Conservation (phyloP, 331 rosid genomes). For the Cucumis variabilis region DNA sequence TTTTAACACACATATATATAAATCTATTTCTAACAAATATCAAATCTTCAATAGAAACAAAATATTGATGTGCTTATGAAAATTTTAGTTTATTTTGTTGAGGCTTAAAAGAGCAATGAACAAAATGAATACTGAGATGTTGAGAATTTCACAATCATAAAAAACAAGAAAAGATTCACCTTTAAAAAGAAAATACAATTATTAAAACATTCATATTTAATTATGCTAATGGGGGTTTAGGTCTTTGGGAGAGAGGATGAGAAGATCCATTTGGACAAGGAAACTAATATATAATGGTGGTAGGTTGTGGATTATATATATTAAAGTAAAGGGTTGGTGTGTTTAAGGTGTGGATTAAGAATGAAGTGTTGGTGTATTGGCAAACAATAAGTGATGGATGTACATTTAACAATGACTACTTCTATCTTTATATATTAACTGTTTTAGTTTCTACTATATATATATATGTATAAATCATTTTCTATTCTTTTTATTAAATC, state of each 20-base stretch:
- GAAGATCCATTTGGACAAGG: not conserved
- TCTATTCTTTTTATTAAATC: too few species aligned
- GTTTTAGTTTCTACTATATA: not conserved
- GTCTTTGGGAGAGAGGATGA: not conserved
- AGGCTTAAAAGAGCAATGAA: too few species aligned
- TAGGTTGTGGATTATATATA: not conserved
- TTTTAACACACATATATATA: too few species aligned
- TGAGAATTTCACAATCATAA: too few species aligned
- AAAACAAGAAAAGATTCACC: too few species aligned
- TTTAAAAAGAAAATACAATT: too few species aligned
- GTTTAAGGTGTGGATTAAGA: not conserved
- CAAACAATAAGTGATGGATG: slow-evolving; percentile 4
- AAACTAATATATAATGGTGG: not conserved
- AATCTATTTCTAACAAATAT: too few species aligned
- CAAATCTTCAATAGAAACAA: too few species aligned
- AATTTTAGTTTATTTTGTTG: too few species aligned
- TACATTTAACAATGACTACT: not conserved
- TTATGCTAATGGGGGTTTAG: not conserved
- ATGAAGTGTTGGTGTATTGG: slow-evolving; percentile 25
- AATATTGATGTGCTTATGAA: too few species aligned
- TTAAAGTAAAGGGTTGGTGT: not conserved
- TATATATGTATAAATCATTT: too few species aligned
- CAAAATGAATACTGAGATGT: too few species aligned
- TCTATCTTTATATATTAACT: not conserved
- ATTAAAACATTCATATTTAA: not conserved